Evolutionary conservation across 306 rosid genomes (phyloP), one percentile per base, ranked within the genome.

Genomic region (Castanea mollissima): DNA sequence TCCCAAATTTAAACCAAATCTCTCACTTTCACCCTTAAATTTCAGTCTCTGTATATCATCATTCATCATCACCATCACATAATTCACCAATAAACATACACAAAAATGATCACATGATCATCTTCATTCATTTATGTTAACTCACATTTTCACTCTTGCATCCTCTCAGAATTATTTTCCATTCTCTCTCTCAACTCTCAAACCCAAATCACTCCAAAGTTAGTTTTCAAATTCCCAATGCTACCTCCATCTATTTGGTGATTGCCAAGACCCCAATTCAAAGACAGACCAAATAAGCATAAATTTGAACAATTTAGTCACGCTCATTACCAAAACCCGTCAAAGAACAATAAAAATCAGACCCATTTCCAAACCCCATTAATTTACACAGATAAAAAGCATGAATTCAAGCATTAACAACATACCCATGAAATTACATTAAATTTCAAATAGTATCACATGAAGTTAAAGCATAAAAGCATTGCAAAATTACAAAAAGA

Each of bases 401-500:
- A 63, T 55, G 57, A 32, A 18, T 16, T 58, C 56, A 74, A 78
- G 23, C 62, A 52, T 10, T 49, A 44, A 13, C 74, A 44, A 13
- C 74, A 34, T 71, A 77, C 52, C 86, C 35, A 80, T 27, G 16
- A 71, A 76, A 49, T 49, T 49, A 49, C 88, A 80, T 38, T 38
- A 80, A 64, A 82, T 71, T 49, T 6, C 10, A 46, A 78, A 70
- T 74, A 12, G 54, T 15, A 64, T 4, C 68, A 68, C 49, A 27
- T 2, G 16, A 27, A 69, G 12, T 31, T 1, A 14, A 49, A 76
- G 29, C 80, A 58, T 54, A 31, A 49, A 58, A 49, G 51, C 32
- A 65, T 12, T 49, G 34, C 51, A 74, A 31, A 55, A 74, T 55
- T 73, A 56, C 79, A 23, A 25, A 0, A 0, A 25, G 1, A 25